Conservation (phyloP, 2,329 filamentous ascomycete genomes). For the Sporothrix euskadiensis region DNA sequence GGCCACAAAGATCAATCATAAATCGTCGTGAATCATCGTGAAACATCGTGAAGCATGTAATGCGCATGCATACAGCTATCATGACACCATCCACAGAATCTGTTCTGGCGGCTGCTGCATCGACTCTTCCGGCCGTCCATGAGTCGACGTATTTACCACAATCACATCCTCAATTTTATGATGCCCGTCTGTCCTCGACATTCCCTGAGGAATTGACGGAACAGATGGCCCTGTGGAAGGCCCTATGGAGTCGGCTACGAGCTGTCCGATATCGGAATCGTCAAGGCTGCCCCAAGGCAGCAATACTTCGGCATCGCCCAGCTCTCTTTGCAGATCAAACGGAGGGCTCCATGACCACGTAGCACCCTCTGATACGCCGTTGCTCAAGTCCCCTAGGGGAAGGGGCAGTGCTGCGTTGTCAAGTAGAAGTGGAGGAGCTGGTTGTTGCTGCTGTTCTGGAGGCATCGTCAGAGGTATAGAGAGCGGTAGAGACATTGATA, state of each 20-base stretch:
- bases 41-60: background rate
- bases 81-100: slow-evolving; percentile 15
- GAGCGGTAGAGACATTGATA: background rate
- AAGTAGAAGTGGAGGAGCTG: background rate
- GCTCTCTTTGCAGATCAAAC: background rate
- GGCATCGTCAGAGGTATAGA: background rate
- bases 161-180: background rate
- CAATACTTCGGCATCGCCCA: background rate
- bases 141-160: background rate
- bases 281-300: background rate
- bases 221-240: background rate
- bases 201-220: background rate
- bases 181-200: background rate
- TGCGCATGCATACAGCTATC: background rate
- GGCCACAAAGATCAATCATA: background rate
- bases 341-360: background rate
- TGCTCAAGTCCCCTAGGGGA: background rate
- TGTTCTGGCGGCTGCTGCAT: background rate
- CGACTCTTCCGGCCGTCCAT: no score
- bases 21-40: background rate
- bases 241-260: background rate
- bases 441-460: background rate
- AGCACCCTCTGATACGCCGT: background rate
- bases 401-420: background rate
- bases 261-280: background rate